Conservation (phyloP, 495 filamentous ascomycete genomes). For the Xylaria longipes region DNA sequence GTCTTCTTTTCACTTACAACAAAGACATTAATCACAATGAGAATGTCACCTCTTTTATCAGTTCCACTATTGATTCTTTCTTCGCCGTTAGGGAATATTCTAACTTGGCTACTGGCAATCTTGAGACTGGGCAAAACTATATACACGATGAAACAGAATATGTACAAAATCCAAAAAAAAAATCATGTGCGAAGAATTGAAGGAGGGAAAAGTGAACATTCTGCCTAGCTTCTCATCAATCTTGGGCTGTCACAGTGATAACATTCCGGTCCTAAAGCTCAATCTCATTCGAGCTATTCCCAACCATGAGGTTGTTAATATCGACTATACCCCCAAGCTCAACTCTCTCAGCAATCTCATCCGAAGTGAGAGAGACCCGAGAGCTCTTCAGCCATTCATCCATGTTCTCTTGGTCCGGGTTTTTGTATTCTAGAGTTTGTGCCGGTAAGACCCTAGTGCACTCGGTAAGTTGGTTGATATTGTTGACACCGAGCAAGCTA, state of each 20-base stretch:
- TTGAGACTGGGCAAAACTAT: neutral
- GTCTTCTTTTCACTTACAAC: neutral
- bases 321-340: slow-evolving; percentile 20
- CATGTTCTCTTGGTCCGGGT: slow-evolving; percentile 29
- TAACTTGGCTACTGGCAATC: neutral
- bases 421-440: slow-evolving; percentile 21
- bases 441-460: slow-evolving; percentile 50
- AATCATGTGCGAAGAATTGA: slow-evolving; percentile 2
- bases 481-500: slow-evolving; percentile 51
- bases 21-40: neutral
- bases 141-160: neutral
- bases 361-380: slow-evolving; percentile 8
- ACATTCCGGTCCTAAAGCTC: neutral
- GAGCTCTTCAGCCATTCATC: slow-evolving; percentile 31
- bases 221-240: neutral
- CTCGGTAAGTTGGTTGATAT: slow-evolving; percentile 51
- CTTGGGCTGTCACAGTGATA: neutral
- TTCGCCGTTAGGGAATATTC: neutral
- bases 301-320: slow-evolving; percentile 5
- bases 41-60: neutral
- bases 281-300: neutral
- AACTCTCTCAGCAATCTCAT: slow-evolving; percentile 18
- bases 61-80: no score
- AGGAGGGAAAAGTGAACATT: neutral
- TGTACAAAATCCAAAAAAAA: neutral